Conservation (phyloP, 2,329 filamentous ascomycete genomes). For the Fusarium sp. region DNA sequence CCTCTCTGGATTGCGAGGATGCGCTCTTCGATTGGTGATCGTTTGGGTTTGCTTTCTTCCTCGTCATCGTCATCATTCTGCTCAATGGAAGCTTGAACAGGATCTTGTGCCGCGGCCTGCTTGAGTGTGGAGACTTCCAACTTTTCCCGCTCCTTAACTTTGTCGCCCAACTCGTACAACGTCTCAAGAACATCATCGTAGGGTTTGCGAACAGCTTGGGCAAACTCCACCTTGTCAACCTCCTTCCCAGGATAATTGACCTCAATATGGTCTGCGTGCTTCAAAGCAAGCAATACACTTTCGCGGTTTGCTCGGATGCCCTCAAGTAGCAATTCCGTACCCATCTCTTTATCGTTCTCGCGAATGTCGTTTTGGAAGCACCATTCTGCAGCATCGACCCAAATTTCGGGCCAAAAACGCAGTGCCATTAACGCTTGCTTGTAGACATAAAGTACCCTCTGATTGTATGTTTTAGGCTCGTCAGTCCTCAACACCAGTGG, state of each 20-base stretch:
- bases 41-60: conserved; percentile 56
- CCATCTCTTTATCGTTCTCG: conserved; percentile 71
- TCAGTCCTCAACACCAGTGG: conserved; percentile 88
- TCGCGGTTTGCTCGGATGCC: conserved; percentile 93
- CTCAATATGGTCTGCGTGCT: conserved; percentile 89
- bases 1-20: conserved; percentile 73
- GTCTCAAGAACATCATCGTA: conserved; percentile 87
- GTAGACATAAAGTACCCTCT: conserved; percentile 89
- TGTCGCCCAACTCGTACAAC: conserved; percentile 87
- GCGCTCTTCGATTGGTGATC: conserved; percentile 74
- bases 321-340: conserved; percentile 82
- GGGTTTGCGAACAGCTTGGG: conserved; percentile 82
- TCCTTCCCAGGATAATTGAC: conserved; percentile 82
- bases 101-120: conserved; percentile 60
- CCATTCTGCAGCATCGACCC: conserved; percentile 95
- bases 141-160: conserved; percentile 74
- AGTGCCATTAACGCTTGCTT: conserved; percentile 94
- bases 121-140: conserved; percentile 69
- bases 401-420: conserved; percentile 94
- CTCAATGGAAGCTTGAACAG: conserved; percentile 56
- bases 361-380: conserved; percentile 82
- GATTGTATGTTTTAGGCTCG: conserved; percentile 79
- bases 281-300: conserved; percentile 89
- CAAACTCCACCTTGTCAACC: conserved; percentile 81
- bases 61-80: conserved; percentile 66